phyloP scores from a whole-genome alignment of 352 stramenopile genomes.

The Globisporangium splendens region DNA sequence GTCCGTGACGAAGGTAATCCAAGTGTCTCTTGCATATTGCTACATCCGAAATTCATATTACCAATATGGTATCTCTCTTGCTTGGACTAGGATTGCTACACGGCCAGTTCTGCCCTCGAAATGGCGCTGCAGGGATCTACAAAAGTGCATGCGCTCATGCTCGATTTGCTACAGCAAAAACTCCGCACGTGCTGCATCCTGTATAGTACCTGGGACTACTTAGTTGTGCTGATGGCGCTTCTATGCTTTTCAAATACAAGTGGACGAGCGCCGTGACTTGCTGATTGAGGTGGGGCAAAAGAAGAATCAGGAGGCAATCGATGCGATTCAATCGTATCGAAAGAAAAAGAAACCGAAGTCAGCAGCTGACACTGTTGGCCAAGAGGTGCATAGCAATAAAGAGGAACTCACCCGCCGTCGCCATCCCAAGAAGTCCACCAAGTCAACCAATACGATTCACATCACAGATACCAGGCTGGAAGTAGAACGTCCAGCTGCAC shows the following conservation, averaged over 20 bases:
- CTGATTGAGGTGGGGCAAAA: conserved; percentile 25
- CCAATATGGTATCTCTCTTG: no score
- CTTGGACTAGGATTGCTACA: conserved; percentile 32
- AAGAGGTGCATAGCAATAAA: background rate
- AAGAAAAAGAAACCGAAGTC: conserved; percentile 15
- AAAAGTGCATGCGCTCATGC: conserved; percentile 32
- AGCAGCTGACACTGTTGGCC: background rate
- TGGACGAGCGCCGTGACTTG: conserved; percentile 30
- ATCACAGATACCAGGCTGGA: background rate
- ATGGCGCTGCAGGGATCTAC: conserved; percentile 31
- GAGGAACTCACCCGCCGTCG: background rate
- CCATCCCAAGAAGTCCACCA: background rate
- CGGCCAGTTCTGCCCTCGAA: conserved; percentile 40
- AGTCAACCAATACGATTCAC: no score
- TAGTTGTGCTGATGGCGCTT: background rate
- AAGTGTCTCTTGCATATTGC: background rate
- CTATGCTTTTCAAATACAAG: conserved; percentile 13
- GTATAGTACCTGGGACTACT: no score
- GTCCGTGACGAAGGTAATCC: conserved; percentile 34
- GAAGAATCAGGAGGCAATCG: conserved; percentile 36
- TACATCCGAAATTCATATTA: background rate
- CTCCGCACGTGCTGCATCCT: conserved; percentile 24
- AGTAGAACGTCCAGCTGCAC: background rate
- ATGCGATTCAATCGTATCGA: conserved; percentile 24
- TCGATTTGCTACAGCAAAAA: conserved; percentile 35